Evolutionary conservation across 345 rosid genomes (phyloP).

Genomic region (Corchorus capsularis): DNA sequence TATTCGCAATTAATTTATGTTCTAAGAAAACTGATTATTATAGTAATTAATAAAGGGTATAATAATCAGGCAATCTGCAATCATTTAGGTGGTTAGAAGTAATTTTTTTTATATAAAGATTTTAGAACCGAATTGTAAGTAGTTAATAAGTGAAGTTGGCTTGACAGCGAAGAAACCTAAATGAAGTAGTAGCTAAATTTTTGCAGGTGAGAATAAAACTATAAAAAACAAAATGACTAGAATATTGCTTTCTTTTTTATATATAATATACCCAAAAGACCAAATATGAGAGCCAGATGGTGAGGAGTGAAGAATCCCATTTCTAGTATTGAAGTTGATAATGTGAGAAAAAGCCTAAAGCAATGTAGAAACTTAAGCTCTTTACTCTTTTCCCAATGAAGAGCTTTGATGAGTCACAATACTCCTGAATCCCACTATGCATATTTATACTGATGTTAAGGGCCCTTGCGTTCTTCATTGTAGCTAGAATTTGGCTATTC

Average conservation of each 20-base stretch:
- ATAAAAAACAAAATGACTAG: not conserved
- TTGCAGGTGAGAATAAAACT: not conserved
- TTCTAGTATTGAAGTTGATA: not conserved
- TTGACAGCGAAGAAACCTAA: not conserved
- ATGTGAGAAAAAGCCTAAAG: constrained; percentile 1
- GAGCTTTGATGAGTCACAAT: not conserved
- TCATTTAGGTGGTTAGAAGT: not conserved
- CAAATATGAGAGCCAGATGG: constrained; percentile 58
- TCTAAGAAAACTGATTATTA: too few species aligned
- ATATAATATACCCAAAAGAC: constrained; percentile 54
- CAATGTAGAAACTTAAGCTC: not conserved
- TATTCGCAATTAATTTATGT: not conserved
- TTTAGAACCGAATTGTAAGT: not conserved
- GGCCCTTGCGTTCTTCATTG: not conserved
- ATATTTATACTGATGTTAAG: not conserved
- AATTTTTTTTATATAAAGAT: not conserved
- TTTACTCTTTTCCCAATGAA: not conserved
- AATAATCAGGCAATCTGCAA: not conserved
- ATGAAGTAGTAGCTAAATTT: not conserved
- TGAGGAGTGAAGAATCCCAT: constrained; percentile 45
- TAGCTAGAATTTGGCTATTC: not conserved
- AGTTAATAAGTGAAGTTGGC: not conserved
- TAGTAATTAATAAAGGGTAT: too few species aligned
- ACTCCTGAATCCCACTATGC: not conserved
- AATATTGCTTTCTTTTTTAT: too few species aligned